Conservation (phyloP, 495 filamentous ascomycete species). For the Platismatia glauca region DNA sequence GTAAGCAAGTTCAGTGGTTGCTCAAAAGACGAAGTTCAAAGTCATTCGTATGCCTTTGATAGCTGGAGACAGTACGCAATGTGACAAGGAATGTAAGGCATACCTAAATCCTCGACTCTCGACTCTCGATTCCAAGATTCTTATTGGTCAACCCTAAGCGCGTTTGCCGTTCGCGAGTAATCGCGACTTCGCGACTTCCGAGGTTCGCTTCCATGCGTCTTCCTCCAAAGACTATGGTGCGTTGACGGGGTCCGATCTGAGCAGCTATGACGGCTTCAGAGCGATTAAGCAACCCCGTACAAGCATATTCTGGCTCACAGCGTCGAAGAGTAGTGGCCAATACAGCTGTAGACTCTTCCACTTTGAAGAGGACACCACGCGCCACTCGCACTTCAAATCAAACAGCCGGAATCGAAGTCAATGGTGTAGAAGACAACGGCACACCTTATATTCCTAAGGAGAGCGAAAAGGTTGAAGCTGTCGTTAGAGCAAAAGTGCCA, state of each 20-base stretch:
- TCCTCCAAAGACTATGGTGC: neutral
- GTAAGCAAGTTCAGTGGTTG: too few species aligned
- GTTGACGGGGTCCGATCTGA: neutral
- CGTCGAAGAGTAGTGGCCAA: neutral
- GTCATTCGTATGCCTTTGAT: too few species aligned
- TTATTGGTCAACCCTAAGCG: too few species aligned
- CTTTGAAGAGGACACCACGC: neutral
- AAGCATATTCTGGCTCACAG: neutral
- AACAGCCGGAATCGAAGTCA: neutral
- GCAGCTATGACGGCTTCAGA: conserved; percentile 4
- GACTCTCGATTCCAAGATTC: too few species aligned
- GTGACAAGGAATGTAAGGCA: too few species aligned
- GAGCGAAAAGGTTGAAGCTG: neutral
- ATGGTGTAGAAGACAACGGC: neutral
- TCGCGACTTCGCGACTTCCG: neutral
- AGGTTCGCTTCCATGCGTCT: too few species aligned
- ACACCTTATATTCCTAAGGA: neutral
- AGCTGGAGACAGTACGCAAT: too few species aligned
- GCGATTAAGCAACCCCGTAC: neutral
- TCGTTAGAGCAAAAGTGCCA: neutral
- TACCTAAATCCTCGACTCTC: too few species aligned
- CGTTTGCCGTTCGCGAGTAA: too few species aligned
- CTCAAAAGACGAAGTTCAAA: too few species aligned
- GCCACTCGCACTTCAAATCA: neutral
- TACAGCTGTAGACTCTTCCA: neutral